phyloP scores from a whole-genome alignment of 2,329 filamentous ascomycete genomes.

The Didymella keratinophila region DNA sequence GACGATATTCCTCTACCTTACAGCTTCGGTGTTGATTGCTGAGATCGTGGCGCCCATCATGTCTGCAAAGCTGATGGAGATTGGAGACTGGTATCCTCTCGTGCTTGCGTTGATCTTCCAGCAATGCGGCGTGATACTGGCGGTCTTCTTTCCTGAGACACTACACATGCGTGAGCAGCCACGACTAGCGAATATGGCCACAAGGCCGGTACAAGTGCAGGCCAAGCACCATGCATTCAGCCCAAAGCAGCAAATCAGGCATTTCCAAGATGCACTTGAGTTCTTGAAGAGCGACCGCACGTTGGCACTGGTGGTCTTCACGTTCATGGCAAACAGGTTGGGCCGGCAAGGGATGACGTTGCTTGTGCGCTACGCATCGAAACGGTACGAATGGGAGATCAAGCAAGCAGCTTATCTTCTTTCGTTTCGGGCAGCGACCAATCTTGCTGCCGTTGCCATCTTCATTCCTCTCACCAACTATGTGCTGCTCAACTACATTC shows the following conservation, averaged over 20 bases:
- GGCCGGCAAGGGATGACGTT: conserved; percentile 58
- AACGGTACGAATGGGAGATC: conserved; percentile 59
- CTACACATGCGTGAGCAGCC: conserved; percentile 45
- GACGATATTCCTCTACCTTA: conserved; percentile 40
- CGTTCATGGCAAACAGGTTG: conserved; percentile 59
- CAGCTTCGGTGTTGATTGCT: conserved; percentile 43
- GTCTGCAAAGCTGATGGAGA: conserved; percentile 43
- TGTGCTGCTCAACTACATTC: conserved; percentile 49
- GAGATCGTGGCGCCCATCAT: conserved; percentile 48
- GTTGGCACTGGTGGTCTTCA: conserved; percentile 53
- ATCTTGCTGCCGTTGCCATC: conserved; percentile 57
- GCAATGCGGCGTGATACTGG: conserved; percentile 35
- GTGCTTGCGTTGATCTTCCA: conserved; percentile 43
- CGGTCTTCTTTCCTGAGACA: conserved; percentile 46
- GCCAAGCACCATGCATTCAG: conserved; percentile 28
- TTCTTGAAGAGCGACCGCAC: conserved; percentile 53
- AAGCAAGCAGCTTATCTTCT: conserved; percentile 53
- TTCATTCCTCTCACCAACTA: conserved; percentile 55
- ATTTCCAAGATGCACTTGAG: conserved; percentile 51
- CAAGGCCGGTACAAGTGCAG: conserved; percentile 21
- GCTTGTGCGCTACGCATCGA: conserved; percentile 61
- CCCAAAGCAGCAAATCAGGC: conserved; percentile 39
- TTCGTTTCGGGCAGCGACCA: conserved; percentile 58
- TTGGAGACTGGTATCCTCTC: conserved; percentile 45
- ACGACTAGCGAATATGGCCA: conserved; percentile 32